Evolutionary conservation across 768 basidiomycete genomes (phyloP).

Genomic region (Guyanaporus albipodus): DNA sequence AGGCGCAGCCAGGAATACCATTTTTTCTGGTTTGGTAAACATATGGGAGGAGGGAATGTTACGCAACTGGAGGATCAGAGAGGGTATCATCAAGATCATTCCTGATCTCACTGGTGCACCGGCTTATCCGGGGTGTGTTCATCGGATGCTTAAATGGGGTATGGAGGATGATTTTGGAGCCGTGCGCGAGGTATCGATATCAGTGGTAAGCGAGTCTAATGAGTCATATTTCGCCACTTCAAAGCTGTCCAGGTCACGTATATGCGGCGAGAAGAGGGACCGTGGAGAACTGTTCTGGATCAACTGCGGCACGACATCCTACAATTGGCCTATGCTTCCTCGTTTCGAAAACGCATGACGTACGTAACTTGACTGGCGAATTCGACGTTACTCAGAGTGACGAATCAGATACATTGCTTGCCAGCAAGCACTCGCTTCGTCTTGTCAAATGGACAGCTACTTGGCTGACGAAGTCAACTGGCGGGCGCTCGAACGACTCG

Average conservation of each 20-base stretch:
- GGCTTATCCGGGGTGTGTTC: conserved; percentile 44
- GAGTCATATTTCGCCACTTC: conserved; percentile 5
- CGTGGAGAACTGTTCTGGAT: conserved; percentile 33
- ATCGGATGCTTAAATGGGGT: conserved; percentile 53
- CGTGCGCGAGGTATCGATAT: conserved; percentile 74
- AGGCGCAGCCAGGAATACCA: conserved; percentile 40
- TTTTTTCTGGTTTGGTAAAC: conserved; percentile 45
- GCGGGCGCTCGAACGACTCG: conserved; percentile 50
- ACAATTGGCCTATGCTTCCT: conserved; percentile 42
- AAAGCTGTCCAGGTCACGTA: conserved; percentile 42
- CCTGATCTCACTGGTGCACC: conserved; percentile 45
- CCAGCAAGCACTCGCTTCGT: conserved; percentile 52
- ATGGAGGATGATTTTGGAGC: conserved; percentile 79
- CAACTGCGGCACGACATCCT: conserved; percentile 41
- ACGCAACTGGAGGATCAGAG: conserved; percentile 79
- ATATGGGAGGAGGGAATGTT: conserved; percentile 58
- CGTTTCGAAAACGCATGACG: conserved; percentile 68
- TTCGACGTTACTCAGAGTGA: conserved; percentile 15
- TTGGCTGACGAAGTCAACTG: conserved; percentile 44
- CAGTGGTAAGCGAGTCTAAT: conserved; percentile 45
- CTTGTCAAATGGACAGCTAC: conserved; percentile 34
- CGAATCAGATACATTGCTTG: conserved; percentile 66
- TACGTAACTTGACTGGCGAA: conserved; percentile 35
- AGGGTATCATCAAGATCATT: conserved; percentile 58
- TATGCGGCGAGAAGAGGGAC: conserved; percentile 40